Base-by-base conservation (phyloP, 2,329 filamentous ascomycete species). In the Clarireedia paspali region DNA sequence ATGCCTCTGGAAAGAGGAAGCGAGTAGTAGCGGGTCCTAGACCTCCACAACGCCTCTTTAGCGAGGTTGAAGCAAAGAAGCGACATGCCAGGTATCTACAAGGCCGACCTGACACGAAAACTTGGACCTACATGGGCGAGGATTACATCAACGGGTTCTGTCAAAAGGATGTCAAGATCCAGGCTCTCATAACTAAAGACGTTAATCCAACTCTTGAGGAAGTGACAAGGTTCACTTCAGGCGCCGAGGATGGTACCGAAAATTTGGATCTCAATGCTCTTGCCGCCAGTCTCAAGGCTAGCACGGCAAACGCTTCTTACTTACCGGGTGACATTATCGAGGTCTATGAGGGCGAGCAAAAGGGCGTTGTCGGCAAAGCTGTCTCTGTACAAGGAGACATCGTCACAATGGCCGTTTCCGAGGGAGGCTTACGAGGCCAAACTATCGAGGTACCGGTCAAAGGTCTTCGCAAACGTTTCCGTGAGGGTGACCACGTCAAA, bases 281-380 rank as follows among this genome's bases (percentile, higher is more conserved):
- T 53, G 91, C 92, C 7, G 88, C 91, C 49, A 96, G 90, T 62
- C 77, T 97, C 53, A 96, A 95, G 69, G 88, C 89, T 57, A 88
- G 84, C 63, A 88, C 88, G 58, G 83, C 85, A 7, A 87, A 88
- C 59, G 87, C 91, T 36, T 87, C 88, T 3, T 99, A 96, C 67
- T 81, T 95, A 5, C 89, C 91, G 3, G 95, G 95, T 36, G 94
- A 99, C 70, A 84, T 91, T n/a, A 91, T 99, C 23, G 92, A 97
- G 71, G 90, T 99, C 45, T 97, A 91, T 71, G 85, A 91, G 56
- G 94, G 94, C 62, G 94, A 99, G 73, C 94, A 99, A 69, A 90
- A 88, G 68, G 94, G 94, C 52, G 87, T 97, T 14, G 79, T 89
- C 34, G 94, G 94, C 66, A 90, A 85, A 64, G 91, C 90, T 1